Evolutionary conservation across 129 eudicot genomes (phyloP).

Genomic region (Helianthus tuberosus): DNA sequence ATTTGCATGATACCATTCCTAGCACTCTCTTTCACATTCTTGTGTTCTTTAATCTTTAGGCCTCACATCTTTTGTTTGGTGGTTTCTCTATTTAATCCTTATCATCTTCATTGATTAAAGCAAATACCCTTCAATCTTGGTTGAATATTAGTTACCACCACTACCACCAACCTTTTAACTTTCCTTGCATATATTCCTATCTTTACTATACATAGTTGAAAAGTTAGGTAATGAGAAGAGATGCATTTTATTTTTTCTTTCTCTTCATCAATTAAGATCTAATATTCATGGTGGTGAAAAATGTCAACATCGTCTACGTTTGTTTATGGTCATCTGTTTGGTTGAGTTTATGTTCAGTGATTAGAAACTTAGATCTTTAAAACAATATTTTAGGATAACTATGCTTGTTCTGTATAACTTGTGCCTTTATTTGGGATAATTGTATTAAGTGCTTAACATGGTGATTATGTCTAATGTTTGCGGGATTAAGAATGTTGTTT

Average conservation of each 20-base stretch:
- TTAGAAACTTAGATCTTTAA: too few species aligned
- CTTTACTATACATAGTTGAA: slow-evolving; percentile 22
- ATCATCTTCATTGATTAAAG: slow-evolving; percentile 36
- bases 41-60: slow-evolving; percentile 25
- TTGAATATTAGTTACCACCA: slow-evolving; percentile 40
- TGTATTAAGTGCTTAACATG: too few species aligned
- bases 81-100: slow-evolving; percentile 40
- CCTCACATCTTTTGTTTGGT: slow-evolving; percentile 35
- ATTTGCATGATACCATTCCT: slow-evolving; percentile 39
- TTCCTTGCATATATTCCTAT: slow-evolving; percentile 31
- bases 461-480: too few species aligned
- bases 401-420: too few species aligned
- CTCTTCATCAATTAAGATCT: slow-evolving; percentile 23
- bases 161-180: slow-evolving; percentile 39
- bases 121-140: slow-evolving; percentile 25
- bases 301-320: background rate
- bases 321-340: too few species aligned
- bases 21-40: slow-evolving; percentile 44
- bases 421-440: too few species aligned
- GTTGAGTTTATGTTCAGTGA: too few species aligned
- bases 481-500: too few species aligned
- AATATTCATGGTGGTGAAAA: slow-evolving; percentile 27
- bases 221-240: slow-evolving; percentile 15
- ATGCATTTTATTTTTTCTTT: slow-evolving; percentile 18
- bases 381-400: too few species aligned